Conservation (phyloP, 2,329 filamentous ascomycete genomes). For the Pseudomassariella vexata region DNA sequence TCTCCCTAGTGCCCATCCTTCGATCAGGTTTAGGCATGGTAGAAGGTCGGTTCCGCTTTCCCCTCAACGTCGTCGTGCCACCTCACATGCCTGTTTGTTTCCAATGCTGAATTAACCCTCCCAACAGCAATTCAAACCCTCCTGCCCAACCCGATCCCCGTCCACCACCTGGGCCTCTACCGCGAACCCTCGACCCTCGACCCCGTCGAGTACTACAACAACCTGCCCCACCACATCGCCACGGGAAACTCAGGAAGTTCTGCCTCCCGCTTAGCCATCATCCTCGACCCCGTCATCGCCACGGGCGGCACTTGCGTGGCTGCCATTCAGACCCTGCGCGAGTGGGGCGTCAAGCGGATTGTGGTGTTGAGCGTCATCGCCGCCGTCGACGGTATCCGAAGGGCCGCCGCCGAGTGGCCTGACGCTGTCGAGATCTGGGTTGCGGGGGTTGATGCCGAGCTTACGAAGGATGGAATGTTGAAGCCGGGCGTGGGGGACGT, state of each 20-base stretch:
- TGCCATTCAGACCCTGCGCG: slow-evolving; percentile 79
- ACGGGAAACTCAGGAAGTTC: no score
- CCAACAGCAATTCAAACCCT: slow-evolving; percentile 67
- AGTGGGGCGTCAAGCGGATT: slow-evolving; percentile 86
- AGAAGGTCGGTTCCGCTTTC: slow-evolving; percentile 49
- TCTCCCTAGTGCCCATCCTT: slow-evolving; percentile 88
- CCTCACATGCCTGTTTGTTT: background rate
- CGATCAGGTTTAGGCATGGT: slow-evolving; percentile 89
- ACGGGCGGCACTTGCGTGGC: slow-evolving; percentile 87
- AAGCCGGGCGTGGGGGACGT: slow-evolving; percentile 86
- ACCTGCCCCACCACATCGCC: slow-evolving; percentile 70
- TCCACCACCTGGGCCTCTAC: slow-evolving; percentile 94
- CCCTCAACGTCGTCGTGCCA: background rate
- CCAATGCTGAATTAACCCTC: no score
- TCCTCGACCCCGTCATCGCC: slow-evolving; percentile 89
- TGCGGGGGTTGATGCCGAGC: slow-evolving; percentile 68
- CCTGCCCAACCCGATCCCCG: slow-evolving; percentile 71
- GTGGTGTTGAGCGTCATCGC: slow-evolving; percentile 72
- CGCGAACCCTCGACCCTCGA: slow-evolving; percentile 81
- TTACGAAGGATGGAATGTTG: slow-evolving; percentile 82
- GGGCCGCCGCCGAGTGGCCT: slow-evolving; percentile 72
- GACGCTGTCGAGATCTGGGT: slow-evolving; percentile 76
- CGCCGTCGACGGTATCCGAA: slow-evolving; percentile 62
- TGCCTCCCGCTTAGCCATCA: slow-evolving; percentile 60
- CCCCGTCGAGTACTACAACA: slow-evolving; percentile 97